Evolutionary conservation across 805 yeast genomes (phyloP).

Genomic region (Schwanniomyces polymorphus): DNA sequence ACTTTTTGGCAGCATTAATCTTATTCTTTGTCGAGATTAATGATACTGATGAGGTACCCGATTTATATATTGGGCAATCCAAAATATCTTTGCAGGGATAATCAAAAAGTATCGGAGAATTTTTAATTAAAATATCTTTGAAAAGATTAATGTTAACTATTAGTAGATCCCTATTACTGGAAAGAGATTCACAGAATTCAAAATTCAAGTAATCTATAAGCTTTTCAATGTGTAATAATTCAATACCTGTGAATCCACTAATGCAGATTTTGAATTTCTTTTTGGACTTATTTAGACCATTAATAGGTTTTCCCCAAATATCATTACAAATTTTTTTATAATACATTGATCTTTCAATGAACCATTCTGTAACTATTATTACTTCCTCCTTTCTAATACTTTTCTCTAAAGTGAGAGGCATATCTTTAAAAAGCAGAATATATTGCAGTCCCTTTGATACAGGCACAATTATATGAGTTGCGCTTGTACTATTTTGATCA

Average conservation of each 20-base stretch:
- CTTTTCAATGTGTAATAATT: conserved; percentile 66
- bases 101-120: conserved; percentile 43
- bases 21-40: conserved; percentile 50
- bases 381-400: conserved; percentile 18
- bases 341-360: conserved; percentile 70
- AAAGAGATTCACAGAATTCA: conserved; percentile 48
- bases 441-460: conserved; percentile 29
- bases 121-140: conserved; percentile 32
- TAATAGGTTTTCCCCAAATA: conserved; percentile 63
- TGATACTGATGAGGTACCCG: conserved; percentile 33
- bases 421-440: conserved; percentile 21
- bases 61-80: conserved; percentile 34
- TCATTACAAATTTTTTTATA: conserved; percentile 52
- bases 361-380: conserved; percentile 71
- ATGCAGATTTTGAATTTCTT: conserved; percentile 44
- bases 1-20: conserved; percentile 55
- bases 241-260: conserved; percentile 79
- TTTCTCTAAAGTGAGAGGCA: conserved; percentile 22
- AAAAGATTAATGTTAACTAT: conserved; percentile 52
- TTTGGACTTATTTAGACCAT: conserved; percentile 24
- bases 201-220: conserved; percentile 58
- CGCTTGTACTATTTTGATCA: conserved; percentile 16
- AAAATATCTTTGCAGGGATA: conserved; percentile 32
- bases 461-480: conserved; percentile 35
- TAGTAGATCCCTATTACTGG: conserved; percentile 53